Evolutionary conservation across 2,329 filamentous ascomycete species (phyloP).

Genomic region (Ceratocystis destructans): DNA sequence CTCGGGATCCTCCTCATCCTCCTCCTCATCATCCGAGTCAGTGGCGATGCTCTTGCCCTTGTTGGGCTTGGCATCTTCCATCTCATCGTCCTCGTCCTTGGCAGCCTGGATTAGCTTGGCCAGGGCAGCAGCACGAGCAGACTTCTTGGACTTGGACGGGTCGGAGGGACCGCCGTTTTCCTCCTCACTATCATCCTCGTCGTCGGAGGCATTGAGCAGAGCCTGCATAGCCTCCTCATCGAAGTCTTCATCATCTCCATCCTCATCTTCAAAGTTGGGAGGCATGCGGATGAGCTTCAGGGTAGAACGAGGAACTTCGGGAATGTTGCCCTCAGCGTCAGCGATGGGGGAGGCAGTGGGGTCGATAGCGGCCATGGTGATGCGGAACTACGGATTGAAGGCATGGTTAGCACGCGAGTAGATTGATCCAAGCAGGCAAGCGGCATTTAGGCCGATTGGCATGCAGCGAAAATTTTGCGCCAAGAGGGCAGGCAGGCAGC

Average conservation of each 20-base stretch:
- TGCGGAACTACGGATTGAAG: constrained; percentile 55
- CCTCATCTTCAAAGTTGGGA: constrained; percentile 42
- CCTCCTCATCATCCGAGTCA: constrained; percentile 44
- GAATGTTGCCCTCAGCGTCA: constrained; percentile 48
- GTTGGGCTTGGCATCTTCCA: constrained; percentile 53
- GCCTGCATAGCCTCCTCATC: constrained; percentile 51
- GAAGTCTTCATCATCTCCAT: constrained; percentile 43
- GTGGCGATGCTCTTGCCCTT: constrained; percentile 60
- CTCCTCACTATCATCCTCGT: constrained; percentile 49
- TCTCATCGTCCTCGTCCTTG: constrained; percentile 47
- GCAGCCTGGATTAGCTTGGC: constrained; percentile 50
- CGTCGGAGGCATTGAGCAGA: constrained; percentile 41
- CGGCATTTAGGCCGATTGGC: background rate
- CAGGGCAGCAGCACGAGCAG: constrained; percentile 51
- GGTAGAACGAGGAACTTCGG: constrained; percentile 60
- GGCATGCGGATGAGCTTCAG: constrained; percentile 77
- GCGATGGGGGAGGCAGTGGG: constrained; percentile 62
- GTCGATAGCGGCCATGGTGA: constrained; percentile 97
- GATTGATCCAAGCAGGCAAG: background rate
- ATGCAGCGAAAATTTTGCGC: constrained; percentile 17
- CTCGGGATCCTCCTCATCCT: constrained; percentile 41
- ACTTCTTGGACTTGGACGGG: constrained; percentile 70
- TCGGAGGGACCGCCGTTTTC: constrained; percentile 83
- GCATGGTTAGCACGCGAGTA: constrained; percentile 23
- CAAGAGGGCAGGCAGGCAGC: background rate